Conservation (phyloP, 148 eudicot species). For the Arctostaphylos glauca region DNA sequence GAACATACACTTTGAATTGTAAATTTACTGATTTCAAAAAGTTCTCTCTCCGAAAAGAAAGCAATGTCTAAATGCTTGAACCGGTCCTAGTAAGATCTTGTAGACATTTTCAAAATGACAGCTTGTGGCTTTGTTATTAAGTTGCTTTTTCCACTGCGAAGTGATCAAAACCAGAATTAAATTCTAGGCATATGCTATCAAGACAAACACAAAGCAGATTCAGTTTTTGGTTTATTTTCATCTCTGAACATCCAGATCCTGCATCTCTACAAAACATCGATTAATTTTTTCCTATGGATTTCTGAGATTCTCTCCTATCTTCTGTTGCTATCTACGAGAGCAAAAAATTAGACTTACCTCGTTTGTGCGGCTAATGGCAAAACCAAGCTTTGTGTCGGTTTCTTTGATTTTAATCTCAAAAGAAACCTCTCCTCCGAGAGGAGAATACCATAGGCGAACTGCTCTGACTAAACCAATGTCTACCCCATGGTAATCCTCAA, state of each 20-base stretch:
- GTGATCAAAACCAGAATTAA: not conserved
- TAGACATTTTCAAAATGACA: not conserved
- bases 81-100: not conserved
- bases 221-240: not conserved
- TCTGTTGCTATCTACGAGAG: not conserved
- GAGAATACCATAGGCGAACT: constrained; percentile 82
- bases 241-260: not conserved
- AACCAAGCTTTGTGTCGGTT: constrained; percentile 65
- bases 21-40: not conserved
- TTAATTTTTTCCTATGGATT: not conserved
- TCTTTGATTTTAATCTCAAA: constrained; percentile 57
- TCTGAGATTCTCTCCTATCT: not conserved
- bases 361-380: constrained; percentile 69
- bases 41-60: not conserved
- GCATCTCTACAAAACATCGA: not conserved
- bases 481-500: constrained; percentile 88
- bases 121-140: not conserved
- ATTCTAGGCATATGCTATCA: not conserved
- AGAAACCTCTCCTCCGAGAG: constrained; percentile 56
- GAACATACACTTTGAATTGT: not conserved
- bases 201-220: too few species aligned
- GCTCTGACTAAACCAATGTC: constrained; percentile 86
- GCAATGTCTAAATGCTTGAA: not conserved
- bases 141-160: constrained; percentile 9
- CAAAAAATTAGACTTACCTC: constrained; percentile 40